Base-by-base conservation (phyloP, 345 rosid genomes). In the Ricinus communis region DNA sequence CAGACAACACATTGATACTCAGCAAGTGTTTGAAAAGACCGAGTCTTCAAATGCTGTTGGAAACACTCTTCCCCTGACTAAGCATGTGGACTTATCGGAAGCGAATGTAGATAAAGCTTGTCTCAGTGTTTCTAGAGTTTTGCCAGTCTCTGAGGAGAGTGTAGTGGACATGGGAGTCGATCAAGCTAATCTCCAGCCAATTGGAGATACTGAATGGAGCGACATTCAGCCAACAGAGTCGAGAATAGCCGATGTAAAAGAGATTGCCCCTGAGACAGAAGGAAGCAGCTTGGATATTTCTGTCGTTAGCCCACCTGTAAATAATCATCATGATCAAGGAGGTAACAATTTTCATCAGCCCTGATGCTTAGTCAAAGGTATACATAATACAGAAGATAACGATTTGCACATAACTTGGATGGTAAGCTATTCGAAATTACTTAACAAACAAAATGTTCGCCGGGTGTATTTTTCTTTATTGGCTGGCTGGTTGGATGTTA, bases 181-280 rank as follows among this genome's bases (percentile, higher is more conserved):
- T 55, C 86, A 88, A 75, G 84, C 75, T 11, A 86, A 81, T 73
- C 76, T 73, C 76, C 88, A 59, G 75, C 86, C 91, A 11, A 81
- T 84, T 52, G 88, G 80, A 55, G 96, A 93, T 22, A 82, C 71
- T 11, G 79, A 87, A 69, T 89, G 97, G 99, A 91, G 83, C 51
- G 96, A 91, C 78, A 90, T 95, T 77, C 97, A 84, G 81, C 92
- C 99, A 73, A 90, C 97, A 7, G 99, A 89, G 64, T 79, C 92
- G 27, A 83, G 86, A 65, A 84, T 90, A 66, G 81, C 93, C 4
- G 91, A 92, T 69, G 99, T 95, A 52, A 79, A 96, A 80, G 97
- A 90, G 82, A 76, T 89, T 62, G 79, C 87, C 21, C 68, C 88
- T 0, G 87, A 81, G 82, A 83, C 83, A n/a, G 95, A 79, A 70